phyloP scores from a whole-genome alignment of 306 rosid species.

The Acacia melanoxylon region DNA sequence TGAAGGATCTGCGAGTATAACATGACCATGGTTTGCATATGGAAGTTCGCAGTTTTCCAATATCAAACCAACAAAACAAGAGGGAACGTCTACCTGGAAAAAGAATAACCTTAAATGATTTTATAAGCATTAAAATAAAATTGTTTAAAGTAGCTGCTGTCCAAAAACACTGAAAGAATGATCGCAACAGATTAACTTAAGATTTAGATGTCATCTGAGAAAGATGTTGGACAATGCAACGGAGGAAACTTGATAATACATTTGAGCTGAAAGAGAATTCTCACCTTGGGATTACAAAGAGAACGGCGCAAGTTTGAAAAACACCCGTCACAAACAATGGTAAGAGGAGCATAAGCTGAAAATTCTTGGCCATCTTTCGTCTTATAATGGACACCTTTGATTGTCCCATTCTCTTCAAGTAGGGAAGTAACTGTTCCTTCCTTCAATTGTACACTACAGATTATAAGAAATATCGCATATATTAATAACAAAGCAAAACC shows the following conservation, averaged over 20 bases:
- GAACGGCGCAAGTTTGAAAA: constrained; percentile 94
- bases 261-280: constrained; percentile 23
- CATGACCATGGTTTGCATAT: constrained; percentile 85
- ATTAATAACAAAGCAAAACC: constrained; percentile 11
- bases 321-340: constrained; percentile 95
- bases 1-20: constrained; percentile 87
- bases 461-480: constrained; percentile 7
- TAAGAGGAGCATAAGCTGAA: constrained; percentile 76
- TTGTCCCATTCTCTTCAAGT: constrained; percentile 78
- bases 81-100: constrained; percentile 87
- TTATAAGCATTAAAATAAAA: constrained; percentile 11
- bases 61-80: constrained; percentile 86
- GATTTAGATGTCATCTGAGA: neutral
- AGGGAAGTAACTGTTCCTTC: constrained; percentile 94
- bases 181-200: neutral
- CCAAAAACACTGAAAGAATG: constrained; percentile 5
- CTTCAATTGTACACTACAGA: constrained; percentile 63
- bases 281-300: constrained; percentile 84
- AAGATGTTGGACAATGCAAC: constrained; percentile 12
- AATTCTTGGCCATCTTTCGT: constrained; percentile 64
- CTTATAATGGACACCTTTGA: constrained; percentile 88
- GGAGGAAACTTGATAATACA: neutral
- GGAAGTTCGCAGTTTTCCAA: constrained; percentile 94
- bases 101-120: constrained; percentile 17
- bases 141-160: neutral